A percentile compares a stretch with the other conserved stretches of the same genome.
phyloP scores from a whole-genome alignment of 306 rosid genomes.

The Aeschynomene evenia region DNA sequence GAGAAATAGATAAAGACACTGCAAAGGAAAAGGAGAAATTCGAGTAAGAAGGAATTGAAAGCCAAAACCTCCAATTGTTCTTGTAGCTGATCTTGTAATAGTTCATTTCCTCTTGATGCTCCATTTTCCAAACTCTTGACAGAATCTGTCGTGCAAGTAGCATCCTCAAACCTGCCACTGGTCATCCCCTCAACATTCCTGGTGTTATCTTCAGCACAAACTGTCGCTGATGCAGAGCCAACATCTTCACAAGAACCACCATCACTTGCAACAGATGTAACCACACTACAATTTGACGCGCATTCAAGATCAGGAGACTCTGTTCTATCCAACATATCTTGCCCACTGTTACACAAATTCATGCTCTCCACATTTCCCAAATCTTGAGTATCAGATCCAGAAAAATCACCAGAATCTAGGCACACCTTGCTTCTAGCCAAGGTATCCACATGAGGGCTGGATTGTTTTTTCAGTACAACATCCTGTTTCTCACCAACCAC shows the following conservation, averaged over 20 bases:
- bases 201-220: conserved; percentile 38
- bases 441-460: conserved; percentile 36
- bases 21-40: not conserved
- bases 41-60: conserved; percentile 38
- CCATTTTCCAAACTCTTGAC: conserved; percentile 27
- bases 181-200: conserved; percentile 40
- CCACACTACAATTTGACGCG: conserved; percentile 59
- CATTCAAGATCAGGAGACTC: conserved; percentile 46
- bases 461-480: conserved; percentile 32
- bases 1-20: not conserved
- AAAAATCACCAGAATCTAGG: not conserved
- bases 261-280: conserved; percentile 55
- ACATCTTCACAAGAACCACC: conserved; percentile 59
- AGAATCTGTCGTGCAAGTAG: conserved; percentile 34
- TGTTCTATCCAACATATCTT: conserved; percentile 37
- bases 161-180: conserved; percentile 33
- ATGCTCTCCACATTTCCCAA: conserved; percentile 25
- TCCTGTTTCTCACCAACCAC: conserved; percentile 27
- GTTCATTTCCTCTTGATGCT: conserved; percentile 32
- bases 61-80: conserved; percentile 65
- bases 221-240: conserved; percentile 39
- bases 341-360: conserved; percentile 31
- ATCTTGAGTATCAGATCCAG: conserved; percentile 30
- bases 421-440: conserved; percentile 15
- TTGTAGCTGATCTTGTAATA: conserved; percentile 32